A percentile compares a stretch with the other conserved stretches of the same genome.
Conservation (phyloP, 139 green algal genomes). For the Bryopsis sp. region DNA sequence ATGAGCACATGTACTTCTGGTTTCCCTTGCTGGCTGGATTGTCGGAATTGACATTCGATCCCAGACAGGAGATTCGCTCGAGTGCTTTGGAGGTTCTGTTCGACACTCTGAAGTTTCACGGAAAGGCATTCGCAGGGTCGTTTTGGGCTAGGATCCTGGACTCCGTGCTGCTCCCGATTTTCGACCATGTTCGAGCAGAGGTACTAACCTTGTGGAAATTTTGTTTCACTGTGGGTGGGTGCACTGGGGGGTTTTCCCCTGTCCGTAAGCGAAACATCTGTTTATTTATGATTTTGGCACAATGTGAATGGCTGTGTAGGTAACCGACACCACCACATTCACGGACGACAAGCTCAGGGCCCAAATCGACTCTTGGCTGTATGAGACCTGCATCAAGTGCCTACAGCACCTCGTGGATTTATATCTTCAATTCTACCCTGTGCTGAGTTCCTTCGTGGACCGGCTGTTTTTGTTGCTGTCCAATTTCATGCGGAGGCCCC, state of each 20-base stretch:
- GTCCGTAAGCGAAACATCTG: background rate
- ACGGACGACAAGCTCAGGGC: slow-evolving; percentile 58
- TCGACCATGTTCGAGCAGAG: slow-evolving; percentile 89
- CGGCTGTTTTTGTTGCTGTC: slow-evolving; percentile 66
- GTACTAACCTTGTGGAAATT: slow-evolving; percentile 22
- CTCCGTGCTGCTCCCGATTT: slow-evolving; percentile 93
- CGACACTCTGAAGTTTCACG: slow-evolving; percentile 90
- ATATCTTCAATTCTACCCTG: slow-evolving; percentile 72
- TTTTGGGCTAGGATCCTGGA: slow-evolving; percentile 95
- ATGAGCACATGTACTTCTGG: slow-evolving; percentile 98
- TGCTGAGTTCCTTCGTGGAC: slow-evolving; percentile 50
- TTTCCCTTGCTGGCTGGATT: slow-evolving; percentile 96
- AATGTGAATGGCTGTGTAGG: slow-evolving; percentile 21
- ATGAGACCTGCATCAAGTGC: slow-evolving; percentile 93
- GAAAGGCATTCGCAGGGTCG: slow-evolving; percentile 73
- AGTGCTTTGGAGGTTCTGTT: slow-evolving; percentile 83
- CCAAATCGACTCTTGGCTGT: slow-evolving; percentile 82
- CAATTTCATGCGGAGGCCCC: slow-evolving; percentile 69
- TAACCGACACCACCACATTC: slow-evolving; percentile 83
- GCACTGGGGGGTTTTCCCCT: background rate
- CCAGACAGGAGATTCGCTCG: slow-evolving; percentile 75
- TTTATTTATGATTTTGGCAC: background rate
- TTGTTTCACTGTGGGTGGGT: background rate
- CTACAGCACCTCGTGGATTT: slow-evolving; percentile 94
- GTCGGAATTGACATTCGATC: slow-evolving; percentile 94